phyloP scores from a whole-genome alignment of 805 yeast species.

The Cyberlindnera mrakii region DNA sequence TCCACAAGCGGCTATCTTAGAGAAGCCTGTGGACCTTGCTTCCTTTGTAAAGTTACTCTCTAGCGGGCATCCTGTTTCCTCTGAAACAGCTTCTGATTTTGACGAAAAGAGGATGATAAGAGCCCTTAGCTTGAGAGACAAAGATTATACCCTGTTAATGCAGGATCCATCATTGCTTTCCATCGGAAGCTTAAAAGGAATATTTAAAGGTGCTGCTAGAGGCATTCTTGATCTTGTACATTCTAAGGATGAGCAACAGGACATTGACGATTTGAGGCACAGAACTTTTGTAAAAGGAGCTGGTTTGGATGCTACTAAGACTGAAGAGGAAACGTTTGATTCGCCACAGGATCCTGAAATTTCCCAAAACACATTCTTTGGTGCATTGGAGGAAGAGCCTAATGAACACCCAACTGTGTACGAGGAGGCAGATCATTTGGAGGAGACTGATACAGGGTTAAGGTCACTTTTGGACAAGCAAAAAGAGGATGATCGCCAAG shows the following conservation, averaged over 20 bases:
- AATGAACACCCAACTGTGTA: slow-evolving; percentile 2
- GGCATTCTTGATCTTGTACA: slow-evolving; percentile 8
- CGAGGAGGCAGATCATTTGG: not conserved
- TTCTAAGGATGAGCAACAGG: slow-evolving; percentile 12
- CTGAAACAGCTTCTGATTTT: too few relatives aligned
- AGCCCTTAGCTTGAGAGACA: slow-evolving; percentile 5
- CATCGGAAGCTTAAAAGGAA: slow-evolving; percentile 5
- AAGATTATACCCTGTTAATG: slow-evolving; percentile 6
- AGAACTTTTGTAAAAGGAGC: slow-evolving; percentile 8
- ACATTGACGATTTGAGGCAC: slow-evolving; percentile 9
- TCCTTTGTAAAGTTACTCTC: too few relatives aligned
- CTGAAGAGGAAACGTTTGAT: not conserved
- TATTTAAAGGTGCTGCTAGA: slow-evolving; percentile 7
- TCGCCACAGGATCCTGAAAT: not conserved
- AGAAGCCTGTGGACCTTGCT: too few relatives aligned
- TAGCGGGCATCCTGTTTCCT: too few relatives aligned
- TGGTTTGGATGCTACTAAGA: slow-evolving; percentile 8
- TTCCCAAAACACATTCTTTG: slow-evolving; percentile 2
- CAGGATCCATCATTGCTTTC: slow-evolving; percentile 8
- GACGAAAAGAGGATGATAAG: not conserved
- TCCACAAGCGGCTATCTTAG: too few relatives aligned
- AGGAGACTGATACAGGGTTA: not conserved
- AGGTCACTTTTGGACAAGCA: too few relatives aligned
- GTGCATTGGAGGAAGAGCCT: slow-evolving; percentile 3
- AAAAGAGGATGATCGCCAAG: too few relatives aligned